Evolutionary conservation across 805 yeast species (phyloP).

Genomic region (Yarrowia bubula): DNA sequence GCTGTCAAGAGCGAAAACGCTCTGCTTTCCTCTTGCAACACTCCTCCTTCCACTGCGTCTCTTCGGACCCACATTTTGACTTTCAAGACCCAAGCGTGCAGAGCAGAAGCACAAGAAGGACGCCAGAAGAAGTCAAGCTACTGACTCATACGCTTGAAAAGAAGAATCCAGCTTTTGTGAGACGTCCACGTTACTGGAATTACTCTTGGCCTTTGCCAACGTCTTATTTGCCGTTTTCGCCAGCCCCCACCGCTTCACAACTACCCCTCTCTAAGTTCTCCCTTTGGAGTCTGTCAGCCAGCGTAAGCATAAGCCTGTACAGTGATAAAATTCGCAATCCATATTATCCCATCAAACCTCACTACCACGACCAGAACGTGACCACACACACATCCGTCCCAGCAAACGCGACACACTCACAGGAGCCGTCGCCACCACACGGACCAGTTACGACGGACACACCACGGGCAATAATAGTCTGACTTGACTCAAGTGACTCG

Average conservation of each 20-base stretch:
- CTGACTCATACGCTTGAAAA: background rate
- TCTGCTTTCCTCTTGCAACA: background rate
- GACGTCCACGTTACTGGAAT: too few relatives aligned
- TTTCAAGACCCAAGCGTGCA: constrained; percentile 17
- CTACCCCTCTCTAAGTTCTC: background rate
- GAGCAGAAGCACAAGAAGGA: constrained; percentile 17
- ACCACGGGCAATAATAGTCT: background rate
- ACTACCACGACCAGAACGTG: constrained; percentile 7
- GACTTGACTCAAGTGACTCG: background rate
- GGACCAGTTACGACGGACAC: background rate
- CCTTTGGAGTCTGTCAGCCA: constrained; percentile 21
- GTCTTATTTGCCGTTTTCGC: too few relatives aligned
- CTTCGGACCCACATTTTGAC: constrained; percentile 15
- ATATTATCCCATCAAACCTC: constrained; percentile 24
- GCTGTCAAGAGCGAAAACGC: background rate
- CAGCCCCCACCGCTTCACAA: background rate
- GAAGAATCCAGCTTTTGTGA: too few relatives aligned
- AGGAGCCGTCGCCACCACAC: background rate
- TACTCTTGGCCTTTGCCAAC: background rate
- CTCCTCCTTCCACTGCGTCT: background rate
- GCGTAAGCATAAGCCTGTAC: constrained; percentile 15
- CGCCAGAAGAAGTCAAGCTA: background rate
- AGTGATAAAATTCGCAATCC: constrained; percentile 27
- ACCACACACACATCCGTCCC: constrained; percentile 10
- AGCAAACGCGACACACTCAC: background rate